Evolutionary conservation across 768 basidiomycete species (phyloP).

Genomic region (Podaxis rugospora): DNA sequence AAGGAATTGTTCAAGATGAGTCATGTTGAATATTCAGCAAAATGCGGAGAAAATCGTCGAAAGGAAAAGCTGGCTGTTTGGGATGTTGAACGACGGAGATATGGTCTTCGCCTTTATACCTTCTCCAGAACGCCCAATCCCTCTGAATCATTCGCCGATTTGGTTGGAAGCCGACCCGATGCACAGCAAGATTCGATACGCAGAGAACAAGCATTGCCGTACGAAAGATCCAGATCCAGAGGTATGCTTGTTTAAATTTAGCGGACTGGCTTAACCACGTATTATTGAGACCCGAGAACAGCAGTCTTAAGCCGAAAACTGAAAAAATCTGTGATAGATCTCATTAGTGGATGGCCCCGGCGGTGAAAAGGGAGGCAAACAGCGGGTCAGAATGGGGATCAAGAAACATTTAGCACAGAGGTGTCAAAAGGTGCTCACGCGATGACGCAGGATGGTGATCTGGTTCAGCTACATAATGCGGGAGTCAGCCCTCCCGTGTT

Average conservation of each 20-base stretch:
- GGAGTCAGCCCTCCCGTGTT: not conserved
- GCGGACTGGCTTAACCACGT: not conserved
- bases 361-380: not conserved
- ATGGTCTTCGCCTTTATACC: conserved; percentile 6
- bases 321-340: conserved; percentile 4
- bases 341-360: not conserved
- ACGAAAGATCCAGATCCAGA: conserved; percentile 1
- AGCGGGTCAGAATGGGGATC: conserved; percentile 12
- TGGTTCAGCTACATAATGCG: not conserved
- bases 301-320: not conserved
- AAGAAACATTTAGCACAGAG: not conserved
- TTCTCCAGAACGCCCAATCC: not conserved
- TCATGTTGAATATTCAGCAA: conserved; percentile 14
- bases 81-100: conserved; percentile 2
- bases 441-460: not conserved
- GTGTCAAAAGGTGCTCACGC: not conserved
- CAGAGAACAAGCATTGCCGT: not conserved
- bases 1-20: conserved; percentile 30
- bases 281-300: not conserved
- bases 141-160: not conserved
- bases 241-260: conserved; percentile 4
- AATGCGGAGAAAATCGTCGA: conserved; percentile 12
- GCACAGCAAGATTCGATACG: conserved; percentile 5
- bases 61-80: conserved; percentile 13
- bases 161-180: conserved; percentile 9